Base-by-base conservation (phyloP, 2,329 filamentous ascomycete genomes). In the Colletotrichum melonis region DNA sequence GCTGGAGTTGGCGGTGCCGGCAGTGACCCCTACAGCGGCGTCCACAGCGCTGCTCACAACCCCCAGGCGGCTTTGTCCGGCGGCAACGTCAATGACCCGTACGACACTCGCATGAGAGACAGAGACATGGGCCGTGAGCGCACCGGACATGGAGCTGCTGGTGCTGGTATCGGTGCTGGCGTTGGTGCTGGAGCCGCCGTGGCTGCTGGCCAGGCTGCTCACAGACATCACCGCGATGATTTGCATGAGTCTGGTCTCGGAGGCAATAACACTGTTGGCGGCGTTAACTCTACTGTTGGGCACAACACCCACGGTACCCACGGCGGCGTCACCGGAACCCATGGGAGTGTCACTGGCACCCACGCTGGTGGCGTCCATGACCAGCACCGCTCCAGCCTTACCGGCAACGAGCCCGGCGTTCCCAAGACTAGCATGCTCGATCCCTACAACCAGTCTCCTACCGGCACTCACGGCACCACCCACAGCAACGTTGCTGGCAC, bases 391-490 rank as follows among this genome's bases (percentile, higher is more conserved):
- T 68, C 63, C 22, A 58, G 69, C 24, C 9, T 73, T 0, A 46
- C 32, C 12, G 71, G 71, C 6, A 8, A 57, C 22, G 67, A 73
- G 49, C 67, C 60, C 4, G 74, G 67, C 16, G 64, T 72, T 0
- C 74, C 74, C 5, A 71, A 63, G 55, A 60, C 42, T 4, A 75
- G 64, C 65, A 74, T 75, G 74, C 69, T 75, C 4, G 74, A 75
- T 65, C 72, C 74, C 16, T 72, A 74, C 68, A 72, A 58, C 54
- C 16, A 57, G 30, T 22, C 62, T 4, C 30, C 68, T 19, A 65
- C 55, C 22, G 19, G 42, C 19, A 49, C 42, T n/a, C 19, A 49
- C 19, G 42, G 35, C 19, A 26, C 35, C 19, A 26, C 35, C 12
- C 38, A 12, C 4, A 22, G 58, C 30, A 60, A 54, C 22, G 67